Conservation (phyloP, 2,329 filamentous ascomycete species). For the Cordyceps cicadae region DNA sequence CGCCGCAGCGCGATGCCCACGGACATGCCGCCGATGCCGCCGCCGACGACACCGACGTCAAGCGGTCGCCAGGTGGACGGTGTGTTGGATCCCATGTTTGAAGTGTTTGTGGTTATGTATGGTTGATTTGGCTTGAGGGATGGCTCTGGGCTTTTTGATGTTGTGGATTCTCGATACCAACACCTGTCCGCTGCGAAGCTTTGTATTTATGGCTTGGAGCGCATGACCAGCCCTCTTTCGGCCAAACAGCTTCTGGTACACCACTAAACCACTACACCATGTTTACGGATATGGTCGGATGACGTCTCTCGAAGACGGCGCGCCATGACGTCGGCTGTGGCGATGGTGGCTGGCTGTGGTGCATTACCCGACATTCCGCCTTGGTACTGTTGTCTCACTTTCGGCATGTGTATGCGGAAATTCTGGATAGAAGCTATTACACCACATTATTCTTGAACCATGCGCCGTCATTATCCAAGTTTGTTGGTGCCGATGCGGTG, state of each 20-base stretch:
- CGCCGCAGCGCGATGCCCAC: slow-evolving; percentile 38
- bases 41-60: slow-evolving; percentile 36
- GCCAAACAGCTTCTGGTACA: not conserved
- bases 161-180: not conserved
- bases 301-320: not conserved
- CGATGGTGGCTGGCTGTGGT: not conserved
- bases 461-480: not conserved
- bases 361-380: slow-evolving; percentile 7
- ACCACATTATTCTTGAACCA: not conserved
- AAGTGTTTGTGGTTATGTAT: not conserved
- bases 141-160: not conserved
- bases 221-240: not conserved
- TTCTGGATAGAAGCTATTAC: not conserved
- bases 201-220: slow-evolving; percentile 1
- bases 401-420: not conserved
- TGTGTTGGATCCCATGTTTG: slow-evolving; percentile 20
- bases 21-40: slow-evolving; percentile 40
- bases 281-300: not conserved
- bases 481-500: not conserved
- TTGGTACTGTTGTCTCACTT: not conserved
- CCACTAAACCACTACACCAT: not conserved
- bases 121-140: not conserved
- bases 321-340: not conserved
- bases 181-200: not conserved
- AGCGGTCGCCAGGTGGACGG: slow-evolving; percentile 35